Evolutionary conservation across 2,329 filamentous ascomycete species (phyloP), one percentile per base, ranked within the genome.

Genomic region (Colletotrichum echinochloae): DNA sequence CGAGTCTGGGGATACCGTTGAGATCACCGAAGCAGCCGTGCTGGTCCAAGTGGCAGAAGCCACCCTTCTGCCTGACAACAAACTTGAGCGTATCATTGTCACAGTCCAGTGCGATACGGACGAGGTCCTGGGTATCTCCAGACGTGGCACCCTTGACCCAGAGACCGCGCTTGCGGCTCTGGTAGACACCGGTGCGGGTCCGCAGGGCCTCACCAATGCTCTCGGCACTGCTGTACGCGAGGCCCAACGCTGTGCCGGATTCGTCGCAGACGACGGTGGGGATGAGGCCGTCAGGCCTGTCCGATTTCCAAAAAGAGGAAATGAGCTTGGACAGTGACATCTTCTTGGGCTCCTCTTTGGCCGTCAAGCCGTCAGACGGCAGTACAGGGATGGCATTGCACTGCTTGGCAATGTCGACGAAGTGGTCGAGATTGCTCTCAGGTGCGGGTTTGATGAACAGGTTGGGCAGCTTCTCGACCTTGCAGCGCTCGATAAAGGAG

Each of bases 61-160:
- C 88, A 39, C 96, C 96, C 79, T 92, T 94, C 81, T 99, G 96
- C 75, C 89, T 91, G 52, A 98, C 95, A 18, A 94, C 88, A 79
- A 98, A 98, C 74, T 93, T 92, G 76, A 99, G 83, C 69, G 95
- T 97, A 81, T 99, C 96, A 73, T 92, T 92, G 80, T 99, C 96
- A 81, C 96, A 99, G 81, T 99, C 96, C 64, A 97, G 85, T 1
- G 92, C 92, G 74, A 99, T 88, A 67, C 90, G 90, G 28, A 98
- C 86, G 60, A 99, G 86, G 80, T 98, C 91, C 81, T 99, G 96
- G 16, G 93, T 94, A 79, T 98, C 95, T 18, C 96, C 96, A 64
- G 95, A 98, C 11, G 92, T 96, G 62, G 95, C 93, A 7, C 96
- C 96, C 84, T 99, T 99, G 81, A 97, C 92, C 96, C 96, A 99